Evolutionary conservation across 768 basidiomycete species (phyloP), one percentile per base, ranked within the genome.

Genomic region (Kwoniella pini): DNA sequence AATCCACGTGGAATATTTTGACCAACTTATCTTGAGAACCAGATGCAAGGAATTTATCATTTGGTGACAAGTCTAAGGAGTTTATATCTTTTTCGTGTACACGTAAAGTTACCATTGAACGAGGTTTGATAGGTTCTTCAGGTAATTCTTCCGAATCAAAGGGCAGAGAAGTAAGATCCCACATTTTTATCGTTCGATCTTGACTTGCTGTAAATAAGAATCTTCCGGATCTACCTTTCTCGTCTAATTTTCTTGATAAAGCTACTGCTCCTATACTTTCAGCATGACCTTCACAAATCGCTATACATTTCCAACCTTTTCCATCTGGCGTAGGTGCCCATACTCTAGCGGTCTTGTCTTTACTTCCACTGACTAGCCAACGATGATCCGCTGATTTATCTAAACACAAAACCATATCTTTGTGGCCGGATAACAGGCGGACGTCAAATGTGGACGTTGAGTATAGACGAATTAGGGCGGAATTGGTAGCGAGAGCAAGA

Each of bases 31-130:
- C 96, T 76, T 98, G 96, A 19, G 93, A 96, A 21, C 92, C 96
- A 2, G 94, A 95, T 9, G 87, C 95, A 44, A 98, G 84, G 58
- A 94, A 79, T 61, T 82, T 83, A 77, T 96, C 91, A 74, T 95
- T 91, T 4, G 91, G 93, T 2, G 95, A 82, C 15, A 98, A 82
- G 76, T 98, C 96, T 39, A 99, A 83, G 57, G 93, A 86, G 78
- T 99, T 99, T 80, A 99, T 98, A 79, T 98, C 96, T 80, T 97
- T 98, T 55, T 98, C 96, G 79, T 98, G 96, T 12, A 93, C 91
- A 76, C 88, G 90, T 50, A 87, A 85, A 12, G 96, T 98, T 31
- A 84, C 83, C 31, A 98, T 81, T 64, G 91, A 91, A 72, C 84
- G 85, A 74, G 87, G 88, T 60, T 84, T 86, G 17, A 60, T 44